These are phyloP conservation scores for Yarrowia hollandica DNA, from an alignment of 805 yeast species.

Conservation along the genomic window DNA sequence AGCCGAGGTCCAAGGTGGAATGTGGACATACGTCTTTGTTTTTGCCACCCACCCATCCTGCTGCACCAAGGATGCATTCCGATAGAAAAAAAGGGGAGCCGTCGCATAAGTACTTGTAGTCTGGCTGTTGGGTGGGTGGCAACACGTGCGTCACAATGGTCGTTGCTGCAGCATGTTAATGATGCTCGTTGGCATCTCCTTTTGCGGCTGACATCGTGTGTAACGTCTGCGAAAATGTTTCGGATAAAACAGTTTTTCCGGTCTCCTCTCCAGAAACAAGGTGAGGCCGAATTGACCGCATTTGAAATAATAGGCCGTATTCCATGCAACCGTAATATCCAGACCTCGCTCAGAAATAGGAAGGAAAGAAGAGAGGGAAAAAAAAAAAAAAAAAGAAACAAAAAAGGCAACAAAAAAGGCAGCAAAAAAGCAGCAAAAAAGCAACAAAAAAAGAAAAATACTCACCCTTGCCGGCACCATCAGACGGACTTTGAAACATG, in stretches of 20 bases:
- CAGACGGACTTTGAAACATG: constrained; percentile 23
- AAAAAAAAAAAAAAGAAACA: no score
- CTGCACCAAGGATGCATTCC: constrained; percentile 10
- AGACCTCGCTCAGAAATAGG: no score
- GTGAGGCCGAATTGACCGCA: no score
- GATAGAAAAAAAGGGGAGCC: background rate
- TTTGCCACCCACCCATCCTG: background rate
- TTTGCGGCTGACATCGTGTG: constrained; percentile 8
- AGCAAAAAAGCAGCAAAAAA: no score
- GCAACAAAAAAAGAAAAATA: no score
- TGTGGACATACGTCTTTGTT: background rate
- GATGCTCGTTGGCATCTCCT: no score
- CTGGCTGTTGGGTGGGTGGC: constrained; percentile 15
- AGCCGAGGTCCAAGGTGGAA: background rate
- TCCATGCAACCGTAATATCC: no score
- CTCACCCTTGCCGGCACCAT: constrained; percentile 7
- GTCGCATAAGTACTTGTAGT: background rate
- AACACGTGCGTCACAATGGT: background rate
- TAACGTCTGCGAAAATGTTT: constrained; percentile 1
- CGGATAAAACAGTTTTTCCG: background rate
- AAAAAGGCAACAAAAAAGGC: no score
- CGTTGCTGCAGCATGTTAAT: background rate
- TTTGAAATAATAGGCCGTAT: no score
- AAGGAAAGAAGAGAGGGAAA: no score
- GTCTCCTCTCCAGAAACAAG: no score